Evolutionary conservation across 345 rosid species (phyloP).

Genomic region (Carallia pectinifolia): DNA sequence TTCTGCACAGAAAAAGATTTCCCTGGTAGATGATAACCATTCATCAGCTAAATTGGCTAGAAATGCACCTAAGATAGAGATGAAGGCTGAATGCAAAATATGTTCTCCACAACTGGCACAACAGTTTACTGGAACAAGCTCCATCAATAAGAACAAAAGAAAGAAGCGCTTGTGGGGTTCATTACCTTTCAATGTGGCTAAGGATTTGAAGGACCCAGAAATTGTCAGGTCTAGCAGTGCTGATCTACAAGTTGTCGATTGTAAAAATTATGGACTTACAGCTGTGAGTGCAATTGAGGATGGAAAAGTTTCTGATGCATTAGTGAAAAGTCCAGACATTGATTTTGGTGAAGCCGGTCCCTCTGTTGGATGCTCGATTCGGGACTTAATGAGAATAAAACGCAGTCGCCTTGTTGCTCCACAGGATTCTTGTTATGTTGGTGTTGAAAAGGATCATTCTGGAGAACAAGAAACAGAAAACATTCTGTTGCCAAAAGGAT

Average conservation of each 20-base stretch:
- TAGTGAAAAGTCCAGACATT: slow-evolving; percentile 26
- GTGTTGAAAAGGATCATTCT: slow-evolving; percentile 32
- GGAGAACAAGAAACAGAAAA: slow-evolving; percentile 22
- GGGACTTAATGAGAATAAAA: slow-evolving; percentile 89
- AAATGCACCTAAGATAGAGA: slow-evolving; percentile 39
- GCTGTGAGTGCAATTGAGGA: slow-evolving; percentile 27
- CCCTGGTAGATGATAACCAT: slow-evolving; percentile 42
- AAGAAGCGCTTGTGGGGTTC: slow-evolving; percentile 59
- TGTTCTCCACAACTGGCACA: slow-evolving; percentile 24
- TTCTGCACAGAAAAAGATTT: slow-evolving; percentile 39
- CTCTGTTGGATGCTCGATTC: slow-evolving; percentile 54
- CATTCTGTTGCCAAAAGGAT: slow-evolving; percentile 23
- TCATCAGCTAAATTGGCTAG: slow-evolving; percentile 35
- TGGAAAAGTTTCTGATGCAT: slow-evolving; percentile 29
- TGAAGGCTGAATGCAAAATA: slow-evolving; percentile 34
- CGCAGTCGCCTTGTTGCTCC: slow-evolving; percentile 45
- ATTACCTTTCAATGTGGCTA: slow-evolving; percentile 47
- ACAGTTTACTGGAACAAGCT: slow-evolving; percentile 26
- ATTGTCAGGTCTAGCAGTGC: slow-evolving; percentile 15
- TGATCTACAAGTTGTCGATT: slow-evolving; percentile 31
- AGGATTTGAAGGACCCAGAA: slow-evolving; percentile 36
- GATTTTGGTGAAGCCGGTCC: slow-evolving; percentile 30
- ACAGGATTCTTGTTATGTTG: slow-evolving; percentile 34
- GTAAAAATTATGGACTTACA: slow-evolving; percentile 20
- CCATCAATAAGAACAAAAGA: slow-evolving; percentile 35